A percentile compares a stretch with the other conserved stretches of the same genome.
phyloP scores from a whole-genome alignment of 2,329 filamentous ascomycete genomes.

The Beauveria australis region DNA sequence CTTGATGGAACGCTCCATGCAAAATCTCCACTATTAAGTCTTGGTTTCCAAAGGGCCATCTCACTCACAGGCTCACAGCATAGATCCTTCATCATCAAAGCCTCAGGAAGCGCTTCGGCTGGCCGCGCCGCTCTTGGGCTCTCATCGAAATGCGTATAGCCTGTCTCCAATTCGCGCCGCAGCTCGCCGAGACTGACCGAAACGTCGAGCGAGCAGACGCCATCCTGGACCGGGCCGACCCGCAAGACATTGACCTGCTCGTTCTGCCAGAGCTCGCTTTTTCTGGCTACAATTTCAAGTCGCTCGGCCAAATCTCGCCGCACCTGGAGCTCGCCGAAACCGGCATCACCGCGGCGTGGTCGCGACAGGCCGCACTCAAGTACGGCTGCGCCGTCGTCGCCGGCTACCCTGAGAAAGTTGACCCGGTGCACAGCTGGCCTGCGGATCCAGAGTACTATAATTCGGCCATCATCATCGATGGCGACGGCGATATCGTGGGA shows the following conservation, averaged over 20 bases:
- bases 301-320: constrained; percentile 56
- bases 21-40: not conserved
- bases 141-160: constrained; percentile 55
- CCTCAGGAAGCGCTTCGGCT: not conserved
- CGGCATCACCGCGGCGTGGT: constrained; percentile 66
- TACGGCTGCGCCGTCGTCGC: constrained; percentile 60
- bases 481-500: constrained; percentile 49
- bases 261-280: constrained; percentile 73
- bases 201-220: constrained; percentile 62
- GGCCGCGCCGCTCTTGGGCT: not conserved
- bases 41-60: not conserved
- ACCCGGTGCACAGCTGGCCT: constrained; percentile 41
- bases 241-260: constrained; percentile 56
- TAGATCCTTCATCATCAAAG: not conserved
- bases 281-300: constrained; percentile 71
- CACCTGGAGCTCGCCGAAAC: constrained; percentile 58
- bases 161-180: constrained; percentile 64
- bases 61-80: not conserved
- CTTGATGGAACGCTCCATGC: too few relatives aligned
- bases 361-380: constrained; percentile 55
- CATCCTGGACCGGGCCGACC: constrained; percentile 46
- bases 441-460: constrained; percentile 47
- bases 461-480: constrained; percentile 43
- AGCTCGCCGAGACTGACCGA: constrained; percentile 60
- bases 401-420: constrained; percentile 66